Conservation (phyloP, 176 grass and related monocot species). For the Cocos nucifera region DNA sequence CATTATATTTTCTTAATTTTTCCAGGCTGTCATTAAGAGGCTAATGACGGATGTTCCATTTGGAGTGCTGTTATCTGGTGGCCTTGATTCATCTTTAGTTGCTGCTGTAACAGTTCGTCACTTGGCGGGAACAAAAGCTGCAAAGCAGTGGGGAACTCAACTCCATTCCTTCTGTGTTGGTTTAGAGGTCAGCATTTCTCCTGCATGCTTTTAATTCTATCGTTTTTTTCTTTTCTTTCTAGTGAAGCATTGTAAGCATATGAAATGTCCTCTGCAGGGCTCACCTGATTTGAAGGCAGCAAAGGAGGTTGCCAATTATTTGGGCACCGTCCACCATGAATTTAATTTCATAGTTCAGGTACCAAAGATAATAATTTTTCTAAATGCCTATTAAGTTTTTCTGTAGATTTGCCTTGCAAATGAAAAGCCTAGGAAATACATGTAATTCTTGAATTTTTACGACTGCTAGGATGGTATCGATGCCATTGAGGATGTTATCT, state of each 20-base stretch:
- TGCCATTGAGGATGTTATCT: slow-evolving; percentile 94
- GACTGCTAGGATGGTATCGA: slow-evolving; percentile 71
- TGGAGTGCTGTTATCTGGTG: slow-evolving; percentile 82
- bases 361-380: background rate
- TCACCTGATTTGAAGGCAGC: slow-evolving; percentile 89
- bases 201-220: background rate
- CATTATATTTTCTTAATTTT: background rate
- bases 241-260: background rate
- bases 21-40: slow-evolving; percentile 84
- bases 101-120: slow-evolving; percentile 75
- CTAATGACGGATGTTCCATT: slow-evolving; percentile 97
- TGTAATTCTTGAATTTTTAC: background rate
- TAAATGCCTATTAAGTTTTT: too few species aligned
- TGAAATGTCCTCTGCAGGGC: slow-evolving; percentile 33
- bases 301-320: slow-evolving; percentile 67
- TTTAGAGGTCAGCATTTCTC: slow-evolving; percentile 41
- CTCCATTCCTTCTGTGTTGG: slow-evolving; percentile 97
- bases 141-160: slow-evolving; percentile 68
- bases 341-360: slow-evolving; percentile 95
- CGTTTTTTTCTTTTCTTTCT: too few species aligned
- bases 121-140: slow-evolving; percentile 77
- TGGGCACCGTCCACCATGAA: slow-evolving; percentile 92
- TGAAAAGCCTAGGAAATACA: background rate
- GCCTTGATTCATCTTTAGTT: slow-evolving; percentile 87
- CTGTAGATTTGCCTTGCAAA: too few species aligned